Evolutionary conservation across 78 protist genomes (phyloP).

Genomic region (Andalucia godoyi): DNA sequence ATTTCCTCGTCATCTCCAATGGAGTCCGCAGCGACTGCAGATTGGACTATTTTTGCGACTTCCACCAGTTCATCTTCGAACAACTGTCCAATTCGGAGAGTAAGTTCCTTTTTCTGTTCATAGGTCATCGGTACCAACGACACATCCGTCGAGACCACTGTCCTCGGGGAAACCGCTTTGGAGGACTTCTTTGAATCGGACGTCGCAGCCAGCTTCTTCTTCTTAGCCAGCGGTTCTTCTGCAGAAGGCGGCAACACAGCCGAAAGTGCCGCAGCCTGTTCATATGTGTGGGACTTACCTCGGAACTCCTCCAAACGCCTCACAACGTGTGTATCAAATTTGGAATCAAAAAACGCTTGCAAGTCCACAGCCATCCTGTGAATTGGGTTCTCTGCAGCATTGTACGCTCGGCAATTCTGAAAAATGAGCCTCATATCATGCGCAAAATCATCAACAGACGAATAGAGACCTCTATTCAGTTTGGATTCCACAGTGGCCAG

Average conservation of each 20-base stretch:
- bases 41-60: neutral
- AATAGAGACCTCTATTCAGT: slow-evolving; percentile 19
- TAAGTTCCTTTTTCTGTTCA: neutral
- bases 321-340: no score
- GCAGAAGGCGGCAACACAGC: no score
- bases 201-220: no score
- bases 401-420: slow-evolving; percentile 14
- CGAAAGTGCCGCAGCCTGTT: no score
- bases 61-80: neutral
- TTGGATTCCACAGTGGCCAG: slow-evolving; percentile 57
- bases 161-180: no score
- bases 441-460: neutral
- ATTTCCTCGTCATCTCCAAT: neutral
- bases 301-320: no score
- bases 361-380: neutral
- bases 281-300: no score
- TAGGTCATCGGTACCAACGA: neutral
- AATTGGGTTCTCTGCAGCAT: slow-evolving; percentile 3
- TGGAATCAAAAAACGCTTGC: neutral
- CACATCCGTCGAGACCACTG: no score
- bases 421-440: slow-evolving; percentile 16
- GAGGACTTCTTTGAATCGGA: no score
- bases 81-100: neutral
- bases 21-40: neutral
- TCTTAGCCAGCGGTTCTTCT: no score